Percentiles rank a stretch among this genome's conserved stretches.
phyloP scores from a whole-genome alignment of 2,329 filamentous ascomycete genomes.

The Colletotrichum paranaense region DNA sequence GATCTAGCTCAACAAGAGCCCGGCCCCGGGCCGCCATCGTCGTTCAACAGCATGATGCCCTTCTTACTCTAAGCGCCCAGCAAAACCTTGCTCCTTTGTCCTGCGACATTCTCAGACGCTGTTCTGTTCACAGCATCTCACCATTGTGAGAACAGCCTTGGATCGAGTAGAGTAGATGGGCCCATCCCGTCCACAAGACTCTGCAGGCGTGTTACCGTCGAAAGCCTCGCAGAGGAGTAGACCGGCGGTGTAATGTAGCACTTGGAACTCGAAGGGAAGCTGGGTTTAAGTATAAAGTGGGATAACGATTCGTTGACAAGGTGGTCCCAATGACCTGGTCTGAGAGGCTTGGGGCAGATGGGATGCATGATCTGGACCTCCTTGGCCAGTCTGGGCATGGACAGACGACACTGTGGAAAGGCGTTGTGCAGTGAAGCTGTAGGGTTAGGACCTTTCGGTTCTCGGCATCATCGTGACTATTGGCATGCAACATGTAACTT shows the following conservation, averaged over 20 bases:
- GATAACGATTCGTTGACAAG: constrained; percentile 15
- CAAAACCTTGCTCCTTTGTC: constrained; percentile 6
- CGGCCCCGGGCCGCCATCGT: not conserved
- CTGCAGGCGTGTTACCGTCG: constrained; percentile 9
- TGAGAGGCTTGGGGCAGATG: constrained; percentile 26
- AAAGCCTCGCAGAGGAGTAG: not conserved
- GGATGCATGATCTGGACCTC: constrained; percentile 8
- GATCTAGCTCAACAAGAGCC: not conserved
- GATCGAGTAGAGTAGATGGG: constrained; percentile 1
- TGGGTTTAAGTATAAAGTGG: not conserved
- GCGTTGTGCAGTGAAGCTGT: not conserved
- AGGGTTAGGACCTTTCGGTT: not conserved
- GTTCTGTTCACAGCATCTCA: not conserved
- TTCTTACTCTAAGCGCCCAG: not conserved
- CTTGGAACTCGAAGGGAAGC: constrained; percentile 2
- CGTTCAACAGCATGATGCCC: not conserved
- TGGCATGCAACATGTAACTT: constrained; percentile 6
- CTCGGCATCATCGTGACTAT: constrained; percentile 25
- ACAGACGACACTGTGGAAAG: not conserved
- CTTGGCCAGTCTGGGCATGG: not conserved
- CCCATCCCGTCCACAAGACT: not conserved
- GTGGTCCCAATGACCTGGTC: constrained; percentile 31
- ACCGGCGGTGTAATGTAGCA: constrained; percentile 31
- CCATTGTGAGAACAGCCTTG: not conserved
- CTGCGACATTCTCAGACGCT: constrained; percentile 9